Evolutionary conservation across 2,329 filamentous ascomycete species (phyloP), one percentile per base, ranked within the genome.

Genomic region (Pseudodiploospora longispora): DNA sequence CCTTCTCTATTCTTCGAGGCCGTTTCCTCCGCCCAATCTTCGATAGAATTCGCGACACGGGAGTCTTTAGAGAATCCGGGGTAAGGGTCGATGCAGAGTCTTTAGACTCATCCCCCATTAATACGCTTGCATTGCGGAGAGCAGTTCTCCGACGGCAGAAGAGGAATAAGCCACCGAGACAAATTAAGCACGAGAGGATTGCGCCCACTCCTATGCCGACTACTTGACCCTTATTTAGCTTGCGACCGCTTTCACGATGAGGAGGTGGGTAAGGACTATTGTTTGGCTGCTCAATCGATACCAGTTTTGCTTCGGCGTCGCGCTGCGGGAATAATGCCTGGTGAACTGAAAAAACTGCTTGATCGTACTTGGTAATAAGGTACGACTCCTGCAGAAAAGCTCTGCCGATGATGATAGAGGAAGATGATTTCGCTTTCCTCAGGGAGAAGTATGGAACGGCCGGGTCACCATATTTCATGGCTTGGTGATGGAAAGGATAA

Each of bases 351-450:
- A 78, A 80, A 9, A 59, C 58, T 10, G 60, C 65, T 32, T 67
- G 67, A 48, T 80, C 77, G 53, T 78, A 81, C 50, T 71, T 72
- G 28, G 71, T 76, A 30, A 77, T 68, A 5, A 80, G 59, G 47
- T 80, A 80, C 2, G 82, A 75, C 60, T 87, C 83, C 57, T 87
- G 84, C 43, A 88, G 64, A 51, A 87, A 87, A 0, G 77, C 74
- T 31, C 82, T 72, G 6, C 84, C 84, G 32, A 87, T 71, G 9
- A 82, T 74, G 58, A 78, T 74, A 50, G 78, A 71, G 10, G 67
- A 68, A 32, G 71, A 69, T 45, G 75, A 69, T 19, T 70, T 56
- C 8, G 76, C 67, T 47, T 75, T 74, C 52, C 77, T 73, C 41
- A 88, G 67, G 4, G 83, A 82, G 47, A 87, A 87, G 56, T 87